Evolutionary conservation across 306 rosid species (phyloP).

Genomic region (Glycyrrhiza uralensis): DNA sequence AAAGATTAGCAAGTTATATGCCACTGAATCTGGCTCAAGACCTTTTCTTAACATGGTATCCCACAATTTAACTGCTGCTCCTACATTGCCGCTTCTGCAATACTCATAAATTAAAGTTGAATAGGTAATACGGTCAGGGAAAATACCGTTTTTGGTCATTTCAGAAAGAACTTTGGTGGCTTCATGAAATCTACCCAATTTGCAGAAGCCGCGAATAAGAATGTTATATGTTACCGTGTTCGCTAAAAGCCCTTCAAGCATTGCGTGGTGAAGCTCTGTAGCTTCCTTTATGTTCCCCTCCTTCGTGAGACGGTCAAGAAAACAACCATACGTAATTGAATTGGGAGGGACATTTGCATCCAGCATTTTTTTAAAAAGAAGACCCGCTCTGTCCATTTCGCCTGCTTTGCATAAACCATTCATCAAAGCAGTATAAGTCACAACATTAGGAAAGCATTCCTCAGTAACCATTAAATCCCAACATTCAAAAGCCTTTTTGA

Average conservation of each 20-base stretch:
- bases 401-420: slow-evolving; percentile 85
- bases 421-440: slow-evolving; percentile 78
- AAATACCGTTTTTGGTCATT: slow-evolving; percentile 63
- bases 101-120: slow-evolving; percentile 79
- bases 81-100: slow-evolving; percentile 63
- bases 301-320: slow-evolving; percentile 61
- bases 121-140: slow-evolving; percentile 81
- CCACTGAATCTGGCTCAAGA: slow-evolving; percentile 69
- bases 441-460: slow-evolving; percentile 73
- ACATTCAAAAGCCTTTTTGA: slow-evolving; percentile 55
- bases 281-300: slow-evolving; percentile 84
- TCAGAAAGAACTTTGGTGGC: slow-evolving; percentile 60
- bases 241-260: slow-evolving; percentile 63
- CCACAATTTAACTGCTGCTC: slow-evolving; percentile 69
- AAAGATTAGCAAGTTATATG: slow-evolving; percentile 68
- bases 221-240: slow-evolving; percentile 77
- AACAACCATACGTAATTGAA: slow-evolving; percentile 75
- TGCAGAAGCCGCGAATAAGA: slow-evolving; percentile 83
- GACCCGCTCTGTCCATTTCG: slow-evolving; percentile 57
- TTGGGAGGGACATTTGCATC: slow-evolving; percentile 48
- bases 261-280: slow-evolving; percentile 60
- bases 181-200: slow-evolving; percentile 67
- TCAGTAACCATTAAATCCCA: slow-evolving; percentile 77
- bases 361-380: slow-evolving; percentile 62
- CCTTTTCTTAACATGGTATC: slow-evolving; percentile 75